Evolutionary conservation across 2,329 filamentous ascomycete species (phyloP).

Genomic region (Pseudogymnoascus sp.): DNA sequence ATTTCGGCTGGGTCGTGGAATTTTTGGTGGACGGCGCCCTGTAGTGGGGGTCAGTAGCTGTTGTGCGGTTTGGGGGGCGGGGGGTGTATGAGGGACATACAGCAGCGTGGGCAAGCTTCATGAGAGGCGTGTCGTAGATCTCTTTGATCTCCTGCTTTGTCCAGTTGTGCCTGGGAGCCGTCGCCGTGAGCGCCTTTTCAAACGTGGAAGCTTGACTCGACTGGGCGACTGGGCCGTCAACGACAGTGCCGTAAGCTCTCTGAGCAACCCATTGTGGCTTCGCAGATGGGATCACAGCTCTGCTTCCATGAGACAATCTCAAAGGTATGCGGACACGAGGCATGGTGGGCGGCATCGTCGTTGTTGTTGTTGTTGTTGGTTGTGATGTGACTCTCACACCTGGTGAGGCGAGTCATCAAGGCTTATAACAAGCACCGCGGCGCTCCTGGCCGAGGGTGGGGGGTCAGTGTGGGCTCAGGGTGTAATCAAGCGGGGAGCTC

Average conservation of each 20-base stretch:
- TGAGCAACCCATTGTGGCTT: slow-evolving; percentile 26
- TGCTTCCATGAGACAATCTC: slow-evolving; percentile 39
- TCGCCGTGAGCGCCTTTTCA: slow-evolving; percentile 50
- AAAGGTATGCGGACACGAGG: slow-evolving; percentile 19
- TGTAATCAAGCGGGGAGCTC: background rate
- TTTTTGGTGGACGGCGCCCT: slow-evolving; percentile 73
- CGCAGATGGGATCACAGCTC: slow-evolving; percentile 36
- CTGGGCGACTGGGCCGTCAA: background rate
- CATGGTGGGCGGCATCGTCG: slow-evolving; percentile 32
- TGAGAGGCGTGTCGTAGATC: slow-evolving; percentile 75
- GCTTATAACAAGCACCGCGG: slow-evolving; percentile 18
- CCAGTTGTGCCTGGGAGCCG: slow-evolving; percentile 64
- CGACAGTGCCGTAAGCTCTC: slow-evolving; percentile 13
- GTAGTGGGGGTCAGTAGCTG: slow-evolving; percentile 19
- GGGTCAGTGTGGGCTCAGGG: background rate
- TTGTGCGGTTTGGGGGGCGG: background rate
- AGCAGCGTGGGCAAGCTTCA: slow-evolving; percentile 70
- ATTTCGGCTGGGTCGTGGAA: slow-evolving; percentile 81
- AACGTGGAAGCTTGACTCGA: slow-evolving; percentile 11
- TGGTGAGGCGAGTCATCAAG: slow-evolving; percentile 14
- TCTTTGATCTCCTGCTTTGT: slow-evolving; percentile 73
- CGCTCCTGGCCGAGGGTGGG: slow-evolving; percentile 21
- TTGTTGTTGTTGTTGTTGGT: slow-evolving; percentile 14
- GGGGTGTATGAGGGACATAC: slow-evolving; percentile 41
- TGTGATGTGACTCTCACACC: slow-evolving; percentile 12